These are phyloP conservation scores for Cinchona pubescens DNA, from an alignment of 257 asterid genomes.

Conservation along the genomic window DNA sequence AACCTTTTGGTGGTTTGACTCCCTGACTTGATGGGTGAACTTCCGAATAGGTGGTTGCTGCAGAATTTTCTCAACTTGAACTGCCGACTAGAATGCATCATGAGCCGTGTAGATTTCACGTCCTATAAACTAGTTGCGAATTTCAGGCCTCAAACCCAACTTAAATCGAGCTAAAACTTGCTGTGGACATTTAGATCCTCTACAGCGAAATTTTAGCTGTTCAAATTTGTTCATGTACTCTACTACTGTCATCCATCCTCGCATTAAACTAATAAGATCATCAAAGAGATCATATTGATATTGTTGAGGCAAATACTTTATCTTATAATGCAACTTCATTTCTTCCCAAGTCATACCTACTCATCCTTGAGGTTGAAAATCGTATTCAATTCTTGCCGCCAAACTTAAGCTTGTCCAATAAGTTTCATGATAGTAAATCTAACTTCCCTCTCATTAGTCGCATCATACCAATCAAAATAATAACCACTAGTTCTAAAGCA, in stretches of 20 bases:
- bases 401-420: not conserved
- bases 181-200: not conserved
- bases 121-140: not conserved
- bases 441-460: not conserved
- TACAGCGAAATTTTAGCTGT: not conserved
- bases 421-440: not conserved
- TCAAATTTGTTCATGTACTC: not conserved
- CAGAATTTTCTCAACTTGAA: not conserved
- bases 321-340: not conserved
- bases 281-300: not conserved
- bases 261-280: not conserved
- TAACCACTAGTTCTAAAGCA: not conserved
- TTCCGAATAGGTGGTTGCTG: not conserved
- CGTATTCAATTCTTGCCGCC: not conserved
- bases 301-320: not conserved
- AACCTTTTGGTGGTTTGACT: not conserved
- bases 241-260: not conserved
- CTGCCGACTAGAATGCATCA: not conserved
- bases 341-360: not conserved
- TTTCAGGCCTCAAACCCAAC: not conserved
- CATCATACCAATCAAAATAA: not conserved
- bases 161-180: not conserved
- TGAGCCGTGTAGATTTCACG: not conserved
- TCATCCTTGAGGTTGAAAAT: not conserved
- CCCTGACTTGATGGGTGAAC: not conserved